A percentile compares a stretch with the other conserved stretches of the same genome.
Conservation (phyloP, 1,139 yeast genomes). For the Eremothecium coryli region DNA sequence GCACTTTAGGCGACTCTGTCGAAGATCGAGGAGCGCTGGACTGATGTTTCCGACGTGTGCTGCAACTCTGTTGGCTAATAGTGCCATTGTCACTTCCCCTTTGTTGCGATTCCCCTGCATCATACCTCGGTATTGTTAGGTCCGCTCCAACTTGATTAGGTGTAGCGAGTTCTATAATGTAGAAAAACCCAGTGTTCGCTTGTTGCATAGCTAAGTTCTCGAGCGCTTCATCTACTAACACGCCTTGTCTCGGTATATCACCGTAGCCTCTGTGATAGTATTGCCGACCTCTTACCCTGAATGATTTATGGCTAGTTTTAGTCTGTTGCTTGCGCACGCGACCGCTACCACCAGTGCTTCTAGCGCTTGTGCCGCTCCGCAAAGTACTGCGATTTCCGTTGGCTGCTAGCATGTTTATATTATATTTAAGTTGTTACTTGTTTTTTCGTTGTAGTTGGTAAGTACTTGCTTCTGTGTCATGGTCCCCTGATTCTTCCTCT, state of each 20-base stretch:
- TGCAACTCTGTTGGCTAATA: neutral
- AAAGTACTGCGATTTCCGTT: neutral
- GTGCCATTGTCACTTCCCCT: neutral
- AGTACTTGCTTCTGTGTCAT: too few species aligned
- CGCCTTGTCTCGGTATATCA: slow-evolving; percentile 9
- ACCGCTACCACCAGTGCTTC: too few species aligned
- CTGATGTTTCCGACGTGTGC: too few species aligned
- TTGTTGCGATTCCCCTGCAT: neutral
- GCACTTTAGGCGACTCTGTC: too few species aligned
- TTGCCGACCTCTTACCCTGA: slow-evolving; percentile 1
- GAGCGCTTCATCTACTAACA: slow-evolving; percentile 8
- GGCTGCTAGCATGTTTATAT: slow-evolving; percentile 1
- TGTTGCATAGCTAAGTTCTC: slow-evolving; percentile 6
- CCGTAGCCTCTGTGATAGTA: slow-evolving; percentile 1
- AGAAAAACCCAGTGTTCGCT: slow-evolving; percentile 4
- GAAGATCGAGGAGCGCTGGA: too few species aligned
- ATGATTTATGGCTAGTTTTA: too few species aligned
- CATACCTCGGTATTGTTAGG: neutral
- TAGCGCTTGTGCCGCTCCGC: neutral
- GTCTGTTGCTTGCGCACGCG: too few species aligned
- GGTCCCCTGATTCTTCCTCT: too few species aligned
- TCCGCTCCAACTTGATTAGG: neutral
- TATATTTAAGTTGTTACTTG: too few species aligned
- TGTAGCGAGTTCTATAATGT: slow-evolving; percentile 4
- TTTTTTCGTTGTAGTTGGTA: too few species aligned